Conservation (phyloP, 768 basidiomycete species). For the Tulasnella sp. region DNA sequence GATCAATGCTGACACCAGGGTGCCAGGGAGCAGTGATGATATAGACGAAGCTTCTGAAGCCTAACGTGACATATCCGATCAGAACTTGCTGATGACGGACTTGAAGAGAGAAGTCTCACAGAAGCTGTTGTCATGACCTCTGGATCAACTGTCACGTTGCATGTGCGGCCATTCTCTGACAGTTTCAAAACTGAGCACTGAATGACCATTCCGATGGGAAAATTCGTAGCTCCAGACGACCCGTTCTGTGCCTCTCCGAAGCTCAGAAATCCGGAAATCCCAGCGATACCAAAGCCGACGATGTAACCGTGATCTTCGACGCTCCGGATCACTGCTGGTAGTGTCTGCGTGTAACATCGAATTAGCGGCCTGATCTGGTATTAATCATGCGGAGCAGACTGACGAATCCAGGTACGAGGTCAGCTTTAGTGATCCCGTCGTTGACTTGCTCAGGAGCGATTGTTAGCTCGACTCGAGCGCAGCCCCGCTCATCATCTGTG, state of each 20-base stretch:
- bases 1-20: slow-evolving; percentile 69
- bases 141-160: slow-evolving; percentile 51
- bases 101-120: slow-evolving; percentile 32
- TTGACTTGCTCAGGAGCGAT: slow-evolving; percentile 79
- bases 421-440: slow-evolving; percentile 60
- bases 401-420: slow-evolving; percentile 65
- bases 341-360: slow-evolving; percentile 37
- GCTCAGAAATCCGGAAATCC: slow-evolving; percentile 73
- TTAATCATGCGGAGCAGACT: too few species aligned
- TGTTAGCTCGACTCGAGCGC: slow-evolving; percentile 74
- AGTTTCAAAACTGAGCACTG: slow-evolving; percentile 54
- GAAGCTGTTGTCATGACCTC: slow-evolving; percentile 39
- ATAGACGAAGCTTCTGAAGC: slow-evolving; percentile 68
- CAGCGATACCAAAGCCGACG: slow-evolving; percentile 69
- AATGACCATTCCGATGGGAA: slow-evolving; percentile 57
- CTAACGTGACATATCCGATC: slow-evolving; percentile 27
- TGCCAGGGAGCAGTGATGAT: slow-evolving; percentile 75
- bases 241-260: slow-evolving; percentile 55
- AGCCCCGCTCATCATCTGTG: slow-evolving; percentile 51
- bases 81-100: too few species aligned
- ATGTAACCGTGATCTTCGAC: slow-evolving; percentile 93
- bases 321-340: slow-evolving; percentile 68
- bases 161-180: slow-evolving; percentile 68
- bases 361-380: not conserved
- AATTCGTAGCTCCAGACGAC: slow-evolving; percentile 22